Conservation (phyloP, 2,329 filamentous ascomycete species). For the Ambrosiella xylebori region DNA sequence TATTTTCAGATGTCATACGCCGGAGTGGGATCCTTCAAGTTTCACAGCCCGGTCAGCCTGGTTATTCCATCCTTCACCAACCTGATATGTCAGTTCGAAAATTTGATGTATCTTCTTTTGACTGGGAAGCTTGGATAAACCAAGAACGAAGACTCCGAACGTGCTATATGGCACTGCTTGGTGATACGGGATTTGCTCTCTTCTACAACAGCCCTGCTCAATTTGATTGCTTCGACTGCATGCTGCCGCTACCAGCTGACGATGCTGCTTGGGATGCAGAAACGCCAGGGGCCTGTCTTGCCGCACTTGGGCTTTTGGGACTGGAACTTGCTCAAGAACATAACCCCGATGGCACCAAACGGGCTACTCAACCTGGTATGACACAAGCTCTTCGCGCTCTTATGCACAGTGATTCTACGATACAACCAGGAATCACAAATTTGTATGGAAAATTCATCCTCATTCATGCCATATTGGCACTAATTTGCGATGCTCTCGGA, state of each 20-base stretch:
- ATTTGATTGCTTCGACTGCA: constrained; percentile 47
- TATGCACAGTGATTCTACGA: constrained; percentile 38
- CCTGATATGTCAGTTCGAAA: constrained; percentile 29
- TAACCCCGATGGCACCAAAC: constrained; percentile 46
- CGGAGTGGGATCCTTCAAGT: neutral
- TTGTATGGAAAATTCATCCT: constrained; percentile 58
- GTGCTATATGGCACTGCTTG: constrained; percentile 47
- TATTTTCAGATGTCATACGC: neutral
- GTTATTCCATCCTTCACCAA: constrained; percentile 44
- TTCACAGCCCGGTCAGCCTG: constrained; percentile 2
- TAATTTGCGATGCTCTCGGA: constrained; percentile 32
- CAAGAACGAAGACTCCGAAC: constrained; percentile 52
- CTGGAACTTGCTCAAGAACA: constrained; percentile 32
- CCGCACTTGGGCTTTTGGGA: constrained; percentile 47
- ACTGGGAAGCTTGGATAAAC: constrained; percentile 51
- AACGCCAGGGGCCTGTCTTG: constrained; percentile 40
- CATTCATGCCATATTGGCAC: constrained; percentile 48
- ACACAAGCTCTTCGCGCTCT: constrained; percentile 43
- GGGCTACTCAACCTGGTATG: constrained; percentile 47
- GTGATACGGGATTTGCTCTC: constrained; percentile 47
- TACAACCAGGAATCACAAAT: constrained; percentile 50
- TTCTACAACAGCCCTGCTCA: constrained; percentile 53
- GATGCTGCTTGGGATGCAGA: constrained; percentile 58
- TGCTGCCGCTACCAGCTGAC: constrained; percentile 51
- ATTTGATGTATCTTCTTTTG: constrained; percentile 35